phyloP scores from a whole-genome alignment of 805 yeast genomes.

The Debaryomyces prosopidis region DNA sequence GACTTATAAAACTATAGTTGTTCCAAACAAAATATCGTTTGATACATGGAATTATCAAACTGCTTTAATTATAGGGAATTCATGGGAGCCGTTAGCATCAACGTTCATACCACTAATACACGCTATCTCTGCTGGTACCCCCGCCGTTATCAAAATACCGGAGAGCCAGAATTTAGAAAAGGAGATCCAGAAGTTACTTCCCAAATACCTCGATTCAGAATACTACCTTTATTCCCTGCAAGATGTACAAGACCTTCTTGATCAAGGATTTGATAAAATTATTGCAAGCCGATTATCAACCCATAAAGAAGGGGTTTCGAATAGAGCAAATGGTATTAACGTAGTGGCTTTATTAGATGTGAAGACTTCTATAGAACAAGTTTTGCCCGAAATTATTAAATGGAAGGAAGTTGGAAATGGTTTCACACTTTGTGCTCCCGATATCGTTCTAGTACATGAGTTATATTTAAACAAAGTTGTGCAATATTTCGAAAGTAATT shows the following conservation, averaged over 20 bases:
- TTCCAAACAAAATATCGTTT: no score
- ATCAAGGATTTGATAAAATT: neutral
- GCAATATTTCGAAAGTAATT: no score
- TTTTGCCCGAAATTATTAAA: neutral
- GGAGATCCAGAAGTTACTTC: no score
- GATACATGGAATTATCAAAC: no score
- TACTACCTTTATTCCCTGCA: neutral
- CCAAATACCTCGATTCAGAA: no score
- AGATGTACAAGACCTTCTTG: neutral
- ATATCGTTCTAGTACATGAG: slow-evolving; percentile 1
- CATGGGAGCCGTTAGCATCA: no score
- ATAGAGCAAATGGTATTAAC: neutral
- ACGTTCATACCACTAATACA: no score
- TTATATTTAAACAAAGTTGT: neutral
- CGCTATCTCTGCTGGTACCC: no score
- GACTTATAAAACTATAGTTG: no score
- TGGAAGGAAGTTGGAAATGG: slow-evolving; percentile 1
- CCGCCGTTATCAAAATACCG: no score
- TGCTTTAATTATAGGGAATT: no score
- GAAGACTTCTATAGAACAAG: neutral
- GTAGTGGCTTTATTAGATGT: slow-evolving; percentile 1
- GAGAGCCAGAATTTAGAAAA: no score
- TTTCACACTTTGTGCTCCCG: neutral
- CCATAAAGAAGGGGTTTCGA: neutral
- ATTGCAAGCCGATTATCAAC: neutral